These are phyloP conservation scores for Scutellaria barbata DNA, from an alignment of 257 asterid species.

Conservation along the genomic window DNA sequence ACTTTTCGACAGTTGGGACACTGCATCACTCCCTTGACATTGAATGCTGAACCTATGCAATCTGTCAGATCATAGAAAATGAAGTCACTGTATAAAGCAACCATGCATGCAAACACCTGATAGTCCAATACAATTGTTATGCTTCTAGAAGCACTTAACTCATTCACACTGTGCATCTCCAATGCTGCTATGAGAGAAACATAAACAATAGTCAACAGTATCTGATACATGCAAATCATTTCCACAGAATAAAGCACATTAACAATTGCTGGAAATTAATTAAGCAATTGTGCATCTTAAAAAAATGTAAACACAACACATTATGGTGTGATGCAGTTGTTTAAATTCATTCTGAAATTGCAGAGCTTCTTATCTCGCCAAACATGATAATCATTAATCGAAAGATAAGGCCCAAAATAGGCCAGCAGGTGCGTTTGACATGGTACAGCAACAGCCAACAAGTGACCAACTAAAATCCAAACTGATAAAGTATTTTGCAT, in stretches of 20 bases:
- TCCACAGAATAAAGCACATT: no score
- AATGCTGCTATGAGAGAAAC: neutral
- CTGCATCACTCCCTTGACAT: conserved; percentile 93
- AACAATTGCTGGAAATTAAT: neutral
- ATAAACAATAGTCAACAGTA: conserved; percentile 7
- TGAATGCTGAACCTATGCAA: conserved; percentile 99
- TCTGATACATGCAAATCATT: neutral
- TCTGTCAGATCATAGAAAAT: conserved; percentile 53
- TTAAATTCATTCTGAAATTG: neutral
- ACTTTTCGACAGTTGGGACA: conserved; percentile 97
- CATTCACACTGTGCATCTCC: conserved; percentile 16
- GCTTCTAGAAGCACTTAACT: conserved; percentile 18
- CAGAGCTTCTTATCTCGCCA: no score
- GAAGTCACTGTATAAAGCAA: conserved; percentile 13
- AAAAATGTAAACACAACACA: neutral
- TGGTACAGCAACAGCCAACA: no score
- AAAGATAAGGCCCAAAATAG: neutral
- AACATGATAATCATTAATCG: neutral
- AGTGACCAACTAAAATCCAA: no score
- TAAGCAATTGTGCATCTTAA: neutral
- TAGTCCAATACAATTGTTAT: neutral
- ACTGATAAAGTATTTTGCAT: no score
- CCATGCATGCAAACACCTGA: neutral
- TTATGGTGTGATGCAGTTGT: neutral
- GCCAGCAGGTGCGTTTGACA: neutral